Evolutionary conservation across 2,329 filamentous ascomycete genomes (phyloP).

Genomic region (Fulvia fulva): DNA sequence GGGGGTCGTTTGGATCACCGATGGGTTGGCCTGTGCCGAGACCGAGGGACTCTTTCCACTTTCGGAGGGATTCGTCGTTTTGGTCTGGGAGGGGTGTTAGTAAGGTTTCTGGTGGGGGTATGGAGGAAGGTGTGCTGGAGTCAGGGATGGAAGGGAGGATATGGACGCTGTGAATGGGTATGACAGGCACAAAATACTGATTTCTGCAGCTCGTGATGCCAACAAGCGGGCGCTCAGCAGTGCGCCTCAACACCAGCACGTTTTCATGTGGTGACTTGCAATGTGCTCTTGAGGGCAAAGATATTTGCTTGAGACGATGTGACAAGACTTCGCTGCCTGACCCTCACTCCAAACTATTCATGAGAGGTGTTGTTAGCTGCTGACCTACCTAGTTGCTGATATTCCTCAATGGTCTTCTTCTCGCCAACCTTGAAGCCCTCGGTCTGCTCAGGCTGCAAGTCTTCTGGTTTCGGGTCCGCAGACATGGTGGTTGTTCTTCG

Average conservation of each 20-base stretch:
- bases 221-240: too few species aligned
- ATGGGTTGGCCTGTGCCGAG: conserved; percentile 59
- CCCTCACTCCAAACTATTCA: too few species aligned
- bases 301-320: too few species aligned
- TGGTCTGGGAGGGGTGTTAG: conserved; percentile 45
- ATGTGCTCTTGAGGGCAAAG: too few species aligned
- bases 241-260: too few species aligned
- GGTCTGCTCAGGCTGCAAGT: conserved; percentile 80
- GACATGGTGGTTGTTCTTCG: conserved; percentile 27
- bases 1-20: conserved; percentile 64
- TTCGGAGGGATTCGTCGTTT: conserved; percentile 88
- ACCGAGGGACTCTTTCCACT: conserved; percentile 96
- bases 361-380: background rate
- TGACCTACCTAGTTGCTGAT: conserved; percentile 69
- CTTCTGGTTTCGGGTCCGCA: conserved; percentile 57
- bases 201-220: too few species aligned
- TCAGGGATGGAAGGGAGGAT: background rate
- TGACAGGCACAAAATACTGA: too few species aligned
- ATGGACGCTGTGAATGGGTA: background rate
- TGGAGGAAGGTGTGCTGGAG: background rate
- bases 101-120: background rate
- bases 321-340: too few species aligned
- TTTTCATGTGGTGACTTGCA: too few species aligned
- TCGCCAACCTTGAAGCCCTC: conserved; percentile 97
- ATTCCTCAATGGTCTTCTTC: conserved; percentile 96